phyloP scores from a whole-genome alignment of 1,284 basidiomycete species.

The Boletellus deceptivus region DNA sequence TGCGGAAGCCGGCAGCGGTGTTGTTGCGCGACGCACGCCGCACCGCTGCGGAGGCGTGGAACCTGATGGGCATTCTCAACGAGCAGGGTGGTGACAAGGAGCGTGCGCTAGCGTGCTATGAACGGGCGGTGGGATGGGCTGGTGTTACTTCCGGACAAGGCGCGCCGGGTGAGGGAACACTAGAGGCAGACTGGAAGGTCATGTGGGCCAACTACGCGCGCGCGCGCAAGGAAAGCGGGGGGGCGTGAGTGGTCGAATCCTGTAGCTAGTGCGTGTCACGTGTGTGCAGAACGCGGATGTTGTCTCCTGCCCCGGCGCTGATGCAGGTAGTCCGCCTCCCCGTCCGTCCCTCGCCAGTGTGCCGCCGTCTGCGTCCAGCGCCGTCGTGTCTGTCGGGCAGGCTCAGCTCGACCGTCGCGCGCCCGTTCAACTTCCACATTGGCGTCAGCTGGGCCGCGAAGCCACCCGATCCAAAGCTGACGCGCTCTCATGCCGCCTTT shows the following conservation, averaged over 20 bases:
- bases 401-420: slow-evolving; percentile 26
- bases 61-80: slow-evolving; percentile 51
- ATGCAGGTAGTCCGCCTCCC: slow-evolving; percentile 20
- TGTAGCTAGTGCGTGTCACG: slow-evolving; percentile 16
- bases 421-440: slow-evolving; percentile 67
- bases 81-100: slow-evolving; percentile 39
- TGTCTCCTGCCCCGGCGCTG: not conserved
- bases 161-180: slow-evolving; percentile 48
- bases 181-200: slow-evolving; percentile 57
- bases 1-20: slow-evolving; percentile 55
- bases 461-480: slow-evolving; percentile 45
- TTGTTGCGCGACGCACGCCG: slow-evolving; percentile 68
- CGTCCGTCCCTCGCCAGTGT: not conserved
- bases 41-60: slow-evolving; percentile 70
- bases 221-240: slow-evolving; percentile 23
- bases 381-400: slow-evolving; percentile 10
- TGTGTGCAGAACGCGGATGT: slow-evolving; percentile 7
- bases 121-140: slow-evolving; percentile 63
- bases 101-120: slow-evolving; percentile 52
- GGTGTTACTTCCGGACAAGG: slow-evolving; percentile 44
- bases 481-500: slow-evolving; percentile 52
- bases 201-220: slow-evolving; percentile 51
- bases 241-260: not conserved
- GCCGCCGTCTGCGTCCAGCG: not conserved
- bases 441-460: slow-evolving; percentile 81